Evolutionary conservation across 2,329 filamentous ascomycete species (phyloP), one percentile per base, ranked within the genome.

Genomic region (Paecilomyces sp.): DNA sequence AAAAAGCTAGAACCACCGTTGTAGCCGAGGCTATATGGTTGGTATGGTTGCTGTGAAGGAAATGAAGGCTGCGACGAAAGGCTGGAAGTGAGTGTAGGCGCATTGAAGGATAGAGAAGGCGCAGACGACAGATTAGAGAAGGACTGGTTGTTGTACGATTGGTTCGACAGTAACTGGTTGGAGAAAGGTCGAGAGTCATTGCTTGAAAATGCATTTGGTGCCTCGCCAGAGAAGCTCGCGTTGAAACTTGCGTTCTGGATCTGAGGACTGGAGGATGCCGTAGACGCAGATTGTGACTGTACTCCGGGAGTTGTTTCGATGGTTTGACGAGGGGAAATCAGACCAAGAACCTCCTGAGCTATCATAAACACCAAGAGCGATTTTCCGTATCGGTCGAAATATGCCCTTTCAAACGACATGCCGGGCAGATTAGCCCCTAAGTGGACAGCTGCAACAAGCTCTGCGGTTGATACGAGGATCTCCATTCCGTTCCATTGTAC

Each of bases 331-430:
- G 31, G 15, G 15, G 33, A 61, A 9, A 71, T 54, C 54, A 76
- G 58, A 5, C 66, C 65, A 56, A 76, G 58, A n/a, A 68, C 65
- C 58, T 78, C 75, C 55, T 77, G 75, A 3, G 68, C 68, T 15
- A 67, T 65, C 71, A 77, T 76, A 47, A 77, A 76, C 18, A 70
- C 61, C 54, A 76, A 63, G 31, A 77, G 68, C 15, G 71, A 62
- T 59, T 74, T 74, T 22, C 74, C 74, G 57, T 74, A 76, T 55
- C 70, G 67, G 58, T 77, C 73, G 56, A 76, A 74, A 54, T 73
- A 72, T 47, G 72, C 68, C 30, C 70, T 65, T 34, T 71, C 67
- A 36, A 66, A 67, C 8, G 66, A 66, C 15, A 62, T 67, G 5
- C 66, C 67, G 4, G 74, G 69, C 9, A 74, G 65, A 61, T 74